Evolutionary conservation across 352 stramenopile genomes (phyloP).

Genomic region (Phytopythium ostracodes): DNA sequence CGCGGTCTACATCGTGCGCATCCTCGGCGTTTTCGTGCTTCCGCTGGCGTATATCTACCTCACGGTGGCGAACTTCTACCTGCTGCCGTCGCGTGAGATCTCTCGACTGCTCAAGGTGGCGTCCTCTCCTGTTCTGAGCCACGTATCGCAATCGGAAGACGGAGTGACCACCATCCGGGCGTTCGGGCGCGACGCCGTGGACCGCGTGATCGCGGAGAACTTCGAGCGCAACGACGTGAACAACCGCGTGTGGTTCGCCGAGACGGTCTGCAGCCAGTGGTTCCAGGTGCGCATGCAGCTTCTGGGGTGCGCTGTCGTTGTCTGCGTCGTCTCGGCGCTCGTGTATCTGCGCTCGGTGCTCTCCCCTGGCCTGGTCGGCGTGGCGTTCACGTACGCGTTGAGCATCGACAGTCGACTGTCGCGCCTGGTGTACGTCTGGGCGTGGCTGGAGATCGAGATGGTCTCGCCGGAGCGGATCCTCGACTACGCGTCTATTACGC

Average conservation of each 20-base stretch:
- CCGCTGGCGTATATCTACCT: conserved; percentile 86
- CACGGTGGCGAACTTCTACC: conserved; percentile 27
- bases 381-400: conserved; percentile 86
- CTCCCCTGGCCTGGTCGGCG: conserved; percentile 61
- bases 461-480: conserved; percentile 41
- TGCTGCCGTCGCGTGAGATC: conserved; percentile 41
- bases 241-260: conserved; percentile 21
- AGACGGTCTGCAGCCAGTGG: conserved; percentile 29
- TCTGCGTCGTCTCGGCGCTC: conserved; percentile 28
- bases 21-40: conserved; percentile 70
- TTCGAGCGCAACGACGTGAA: conserved; percentile 23
- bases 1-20: conserved; percentile 70
- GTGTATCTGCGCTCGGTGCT: conserved; percentile 26
- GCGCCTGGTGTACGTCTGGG: conserved; percentile 20
- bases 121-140: conserved; percentile 37
- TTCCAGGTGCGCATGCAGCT: conserved; percentile 44
- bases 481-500: conserved; percentile 31
- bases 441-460: conserved; percentile 36
- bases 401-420: conserved; percentile 69
- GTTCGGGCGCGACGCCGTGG: conserved; percentile 22
- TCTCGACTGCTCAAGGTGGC: conserved; percentile 28
- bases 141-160: conserved; percentile 23
- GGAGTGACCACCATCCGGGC: conserved; percentile 29
- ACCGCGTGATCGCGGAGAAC: conserved; percentile 17
- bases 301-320: conserved; percentile 31